phyloP scores from a whole-genome alignment of 225 moss, liverwort and hornwort species.

The Physcomitrium patens region DNA sequence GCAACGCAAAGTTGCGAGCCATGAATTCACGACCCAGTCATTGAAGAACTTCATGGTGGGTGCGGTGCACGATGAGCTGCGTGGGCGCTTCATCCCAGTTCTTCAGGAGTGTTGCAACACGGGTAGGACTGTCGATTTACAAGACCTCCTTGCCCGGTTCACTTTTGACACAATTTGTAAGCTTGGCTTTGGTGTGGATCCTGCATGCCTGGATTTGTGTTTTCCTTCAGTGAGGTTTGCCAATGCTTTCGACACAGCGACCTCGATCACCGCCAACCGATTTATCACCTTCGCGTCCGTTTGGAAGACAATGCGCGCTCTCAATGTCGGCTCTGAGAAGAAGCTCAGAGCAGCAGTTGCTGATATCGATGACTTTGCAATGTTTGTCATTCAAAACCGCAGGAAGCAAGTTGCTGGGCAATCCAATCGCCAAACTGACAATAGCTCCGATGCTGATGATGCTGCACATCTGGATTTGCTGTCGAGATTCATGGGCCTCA shows the following conservation, averaged over 20 bases:
- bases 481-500: slow-evolving; percentile 41
- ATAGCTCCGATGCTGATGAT: not conserved
- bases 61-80: slow-evolving; percentile 24
- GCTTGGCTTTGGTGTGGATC: slow-evolving; percentile 51
- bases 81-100: slow-evolving; percentile 29
- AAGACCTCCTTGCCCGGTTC: slow-evolving; percentile 37
- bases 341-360: slow-evolving; percentile 35
- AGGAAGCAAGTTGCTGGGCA: slow-evolving; percentile 11
- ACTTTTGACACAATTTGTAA: slow-evolving; percentile 46
- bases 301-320: slow-evolving; percentile 28
- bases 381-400: slow-evolving; percentile 36
- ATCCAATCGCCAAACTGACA: not conserved
- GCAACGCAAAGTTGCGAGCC: slow-evolving; percentile 50
- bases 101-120: slow-evolving; percentile 16
- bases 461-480: slow-evolving; percentile 36
- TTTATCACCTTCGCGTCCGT: not conserved
- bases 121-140: slow-evolving; percentile 22
- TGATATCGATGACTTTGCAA: slow-evolving; percentile 43
- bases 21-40: slow-evolving; percentile 44
- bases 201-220: slow-evolving; percentile 36
- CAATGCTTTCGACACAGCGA: slow-evolving; percentile 39
- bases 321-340: slow-evolving; percentile 39
- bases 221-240: slow-evolving; percentile 44
- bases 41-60: slow-evolving; percentile 38
- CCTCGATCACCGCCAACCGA: not conserved